Evolutionary conservation across 2,329 filamentous ascomycete genomes (phyloP).

Genomic region (Colletotrichum sp.): DNA sequence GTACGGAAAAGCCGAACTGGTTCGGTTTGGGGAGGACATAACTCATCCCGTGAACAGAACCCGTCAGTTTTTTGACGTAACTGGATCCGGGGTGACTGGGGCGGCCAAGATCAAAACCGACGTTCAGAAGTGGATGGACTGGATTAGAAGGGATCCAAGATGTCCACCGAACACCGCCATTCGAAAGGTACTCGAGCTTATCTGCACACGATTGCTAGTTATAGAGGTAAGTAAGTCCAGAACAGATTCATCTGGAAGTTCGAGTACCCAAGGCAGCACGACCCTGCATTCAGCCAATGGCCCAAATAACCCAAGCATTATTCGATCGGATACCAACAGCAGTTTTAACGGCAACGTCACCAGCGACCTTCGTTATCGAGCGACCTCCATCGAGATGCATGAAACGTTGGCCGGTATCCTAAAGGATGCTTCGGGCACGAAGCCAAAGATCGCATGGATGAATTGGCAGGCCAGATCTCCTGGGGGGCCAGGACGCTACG

Average conservation of each 20-base stretch:
- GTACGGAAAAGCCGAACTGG: conserved; percentile 4
- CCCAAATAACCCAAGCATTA: neutral
- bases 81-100: neutral
- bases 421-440: neutral
- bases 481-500: neutral
- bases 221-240: neutral
- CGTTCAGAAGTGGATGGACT: neutral
- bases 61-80: neutral
- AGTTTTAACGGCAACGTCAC: neutral
- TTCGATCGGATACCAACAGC: neutral
- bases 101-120: neutral
- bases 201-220: neutral
- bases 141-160: neutral
- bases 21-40: too few relatives aligned
- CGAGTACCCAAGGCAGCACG: rapidly evolving
- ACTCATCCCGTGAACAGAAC: neutral
- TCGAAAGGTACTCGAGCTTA: neutral
- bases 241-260: neutral
- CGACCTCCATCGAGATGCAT: neutral
- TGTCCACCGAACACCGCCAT: neutral
- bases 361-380: neutral
- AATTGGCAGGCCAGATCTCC: neutral
- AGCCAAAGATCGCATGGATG: neutral
- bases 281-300: neutral
- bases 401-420: rapidly evolving